Base-by-base conservation (phyloP, 2,329 filamentous ascomycete species). In the Fusarium tuaranense region DNA sequence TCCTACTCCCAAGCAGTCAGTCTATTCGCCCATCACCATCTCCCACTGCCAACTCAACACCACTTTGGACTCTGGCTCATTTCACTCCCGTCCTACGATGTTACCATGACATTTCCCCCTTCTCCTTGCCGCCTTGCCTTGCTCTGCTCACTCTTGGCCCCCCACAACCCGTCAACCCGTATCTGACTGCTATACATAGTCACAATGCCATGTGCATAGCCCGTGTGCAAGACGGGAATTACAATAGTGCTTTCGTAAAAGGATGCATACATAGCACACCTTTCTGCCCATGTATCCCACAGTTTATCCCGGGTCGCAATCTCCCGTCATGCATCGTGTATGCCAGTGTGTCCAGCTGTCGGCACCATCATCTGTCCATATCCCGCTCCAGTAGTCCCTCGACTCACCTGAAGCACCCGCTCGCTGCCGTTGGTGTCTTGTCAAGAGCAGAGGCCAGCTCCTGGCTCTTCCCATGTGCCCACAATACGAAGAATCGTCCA, bases 391-490 rank as follows among this genome's bases (percentile, higher is more conserved):
- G 48, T 65, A 59, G 34, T 53, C 55, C 57, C 46, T 48, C 51
- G 70, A 63, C 61, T 70, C 76, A 78, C 76, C 76, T 78, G 76
- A 78, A 76, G 76, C 76, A 76, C 61, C 70, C 69, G 68, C 38
- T 61, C 71, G 68, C 38, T 61, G 55, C 55, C 64, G 41, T 57
- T 72, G 66, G 72, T 44, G 60, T 44, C 69, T 70, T 64, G 34
- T 44, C 59, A 58, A 62, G 67, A 70, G 69, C 69, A 69, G 39
- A 63, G 46, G 53, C 63, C 67, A 71, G 38, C 59, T 48, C 39
- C 60, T 63, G 64, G 44, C 72, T 69, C 46, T 53, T 57, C 39
- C 60, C 63, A 59, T 57, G 62, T 38, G 60, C 63, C 60, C 59
- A 69, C 59, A 68, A 77, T 68, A 73, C 71, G 61, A 70, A 55